These are phyloP conservation scores for Pochonia chlamydosporia DNA, from an alignment of 2,329 filamentous ascomycete species.

Conservation along the genomic window DNA sequence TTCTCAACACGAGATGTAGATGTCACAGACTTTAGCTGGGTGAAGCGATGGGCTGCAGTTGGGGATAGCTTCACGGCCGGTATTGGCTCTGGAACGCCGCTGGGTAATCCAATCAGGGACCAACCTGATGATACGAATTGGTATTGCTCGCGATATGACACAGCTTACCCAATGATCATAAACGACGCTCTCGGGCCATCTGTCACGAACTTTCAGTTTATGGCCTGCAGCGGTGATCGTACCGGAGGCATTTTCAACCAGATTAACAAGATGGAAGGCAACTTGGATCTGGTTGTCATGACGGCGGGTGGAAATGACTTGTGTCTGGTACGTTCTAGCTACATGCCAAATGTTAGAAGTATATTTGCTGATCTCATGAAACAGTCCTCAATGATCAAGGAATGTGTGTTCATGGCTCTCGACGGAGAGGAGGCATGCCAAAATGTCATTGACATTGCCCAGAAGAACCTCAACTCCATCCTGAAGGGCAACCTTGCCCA, in stretches of 20 bases:
- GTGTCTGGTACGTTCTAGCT: constrained; percentile 18
- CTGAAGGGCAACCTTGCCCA: constrained; percentile 13
- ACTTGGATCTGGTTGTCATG: constrained; percentile 28
- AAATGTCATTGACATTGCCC: neutral
- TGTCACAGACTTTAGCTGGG: constrained; percentile 17
- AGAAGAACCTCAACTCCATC: neutral
- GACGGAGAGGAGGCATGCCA: neutral
- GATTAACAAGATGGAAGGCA: constrained; percentile 15
- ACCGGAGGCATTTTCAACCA: constrained; percentile 18
- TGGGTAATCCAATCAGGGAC: constrained; percentile 13
- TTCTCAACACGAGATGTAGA: no score
- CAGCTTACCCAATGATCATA: constrained; percentile 21
- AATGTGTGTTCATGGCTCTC: neutral
- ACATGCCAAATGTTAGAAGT: neutral
- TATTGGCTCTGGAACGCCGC: constrained; percentile 21
- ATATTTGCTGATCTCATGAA: no score
- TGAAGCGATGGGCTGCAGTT: constrained; percentile 26
- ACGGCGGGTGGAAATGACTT: constrained; percentile 33
- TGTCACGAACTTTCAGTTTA: constrained; percentile 2
- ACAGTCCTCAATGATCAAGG: constrained; percentile 17
- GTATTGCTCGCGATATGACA: constrained; percentile 23
- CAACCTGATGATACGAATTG: constrained; percentile 10
- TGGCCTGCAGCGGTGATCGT: neutral
- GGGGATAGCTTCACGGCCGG: constrained; percentile 33
- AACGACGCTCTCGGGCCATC: constrained; percentile 16